These are phyloP conservation scores for Hypsizygus marmoreus DNA, from an alignment of 768 basidiomycete species.

Conservation along the genomic window DNA sequence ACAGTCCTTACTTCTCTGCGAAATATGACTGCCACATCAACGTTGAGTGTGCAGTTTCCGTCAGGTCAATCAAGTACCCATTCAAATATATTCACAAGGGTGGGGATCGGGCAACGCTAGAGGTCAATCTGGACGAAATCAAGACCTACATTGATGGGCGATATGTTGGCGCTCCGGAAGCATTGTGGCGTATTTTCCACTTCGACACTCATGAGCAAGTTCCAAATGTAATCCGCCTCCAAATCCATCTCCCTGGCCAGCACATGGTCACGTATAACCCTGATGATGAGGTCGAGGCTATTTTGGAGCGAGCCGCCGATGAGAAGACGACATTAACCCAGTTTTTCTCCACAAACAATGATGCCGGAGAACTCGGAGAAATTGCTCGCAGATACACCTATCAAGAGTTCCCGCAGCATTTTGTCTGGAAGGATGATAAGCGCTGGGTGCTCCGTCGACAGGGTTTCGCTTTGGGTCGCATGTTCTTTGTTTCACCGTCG, in stretches of 20 bases:
- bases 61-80: conserved; percentile 45
- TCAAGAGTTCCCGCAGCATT: conserved; percentile 40
- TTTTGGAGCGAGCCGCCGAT: conserved; percentile 21
- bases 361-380: conserved; percentile 13
- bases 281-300: conserved; percentile 23
- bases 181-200: conserved; percentile 28
- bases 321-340: conserved; percentile 30
- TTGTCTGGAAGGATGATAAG: conserved; percentile 20
- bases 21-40: conserved; percentile 52
- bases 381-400: conserved; percentile 26
- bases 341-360: conserved; percentile 27
- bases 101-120: conserved; percentile 37
- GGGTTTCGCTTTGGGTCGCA: conserved; percentile 39
- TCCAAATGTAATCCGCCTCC: conserved; percentile 42
- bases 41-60: conserved; percentile 40
- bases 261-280: conserved; percentile 39
- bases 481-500: conserved; percentile 39
- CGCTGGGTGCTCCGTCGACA: conserved; percentile 30
- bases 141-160: conserved; percentile 32
- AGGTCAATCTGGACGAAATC: conserved; percentile 39
- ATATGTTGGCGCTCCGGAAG: conserved; percentile 38
- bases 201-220: conserved; percentile 33
- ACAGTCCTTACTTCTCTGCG: conserved; percentile 34
- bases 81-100: conserved; percentile 57
- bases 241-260: conserved; percentile 42